phyloP scores from a whole-genome alignment of 1,284 basidiomycete genomes.

The Trametes hirsuta region DNA sequence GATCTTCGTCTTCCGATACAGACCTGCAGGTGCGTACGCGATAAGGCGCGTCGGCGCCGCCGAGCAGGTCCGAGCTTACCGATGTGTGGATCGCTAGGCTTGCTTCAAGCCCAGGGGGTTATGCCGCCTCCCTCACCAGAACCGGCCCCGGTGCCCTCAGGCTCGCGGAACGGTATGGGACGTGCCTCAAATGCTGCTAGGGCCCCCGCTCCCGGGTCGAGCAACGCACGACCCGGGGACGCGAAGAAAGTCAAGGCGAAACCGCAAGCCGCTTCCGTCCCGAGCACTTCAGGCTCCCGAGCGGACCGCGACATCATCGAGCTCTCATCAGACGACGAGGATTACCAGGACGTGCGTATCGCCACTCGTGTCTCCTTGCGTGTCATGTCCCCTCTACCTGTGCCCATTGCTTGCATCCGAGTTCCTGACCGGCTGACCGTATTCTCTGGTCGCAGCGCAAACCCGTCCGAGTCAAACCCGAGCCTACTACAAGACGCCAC shows the following conservation, averaged over 20 bases:
- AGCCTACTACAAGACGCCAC: not conserved
- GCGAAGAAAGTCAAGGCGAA: conserved; percentile 4
- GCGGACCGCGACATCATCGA: conserved; percentile 13
- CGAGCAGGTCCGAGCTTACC: no score
- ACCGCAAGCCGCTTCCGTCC: not conserved
- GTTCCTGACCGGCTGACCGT: no score
- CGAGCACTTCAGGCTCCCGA: not conserved
- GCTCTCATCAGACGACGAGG: conserved; percentile 13
- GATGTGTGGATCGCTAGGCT: not conserved
- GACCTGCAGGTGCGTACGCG: conserved; percentile 3
- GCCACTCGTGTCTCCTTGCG: not conserved
- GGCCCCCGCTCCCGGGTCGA: no score
- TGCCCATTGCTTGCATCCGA: not conserved
- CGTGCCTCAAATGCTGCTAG: not conserved
- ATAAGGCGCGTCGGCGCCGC: no score
- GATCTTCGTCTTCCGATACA: conserved; percentile 10
- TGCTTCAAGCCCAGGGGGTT: conserved; percentile 20
- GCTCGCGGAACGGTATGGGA: not conserved
- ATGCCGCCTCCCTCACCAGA: conserved; percentile 1
- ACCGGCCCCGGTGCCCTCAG: not conserved
- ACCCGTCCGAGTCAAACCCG: conserved; percentile 9
- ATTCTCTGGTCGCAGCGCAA: conserved; percentile 1
- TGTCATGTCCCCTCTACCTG: not conserved
- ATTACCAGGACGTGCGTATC: not conserved
- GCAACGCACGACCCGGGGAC: no score